A percentile compares a stretch with the other conserved stretches of the same genome.
phyloP scores from a whole-genome alignment of 169 alveolate genomes.

The Cystoisospora suis region DNA sequence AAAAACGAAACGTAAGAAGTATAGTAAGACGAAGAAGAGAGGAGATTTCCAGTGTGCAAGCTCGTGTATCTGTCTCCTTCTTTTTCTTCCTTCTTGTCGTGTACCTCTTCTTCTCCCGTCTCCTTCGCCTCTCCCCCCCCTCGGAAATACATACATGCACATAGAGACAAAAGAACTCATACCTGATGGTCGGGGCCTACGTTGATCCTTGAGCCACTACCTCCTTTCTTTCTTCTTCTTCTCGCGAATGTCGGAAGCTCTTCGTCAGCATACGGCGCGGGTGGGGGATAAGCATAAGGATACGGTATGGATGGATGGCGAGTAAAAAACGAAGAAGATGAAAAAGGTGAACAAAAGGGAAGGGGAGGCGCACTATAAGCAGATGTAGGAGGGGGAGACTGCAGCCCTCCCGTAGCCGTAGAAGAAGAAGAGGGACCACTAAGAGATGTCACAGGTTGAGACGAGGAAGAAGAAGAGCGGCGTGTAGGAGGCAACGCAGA shows the following conservation, averaged over 20 bases:
- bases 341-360: background rate
- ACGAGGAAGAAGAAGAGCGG: background rate
- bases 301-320: too few species aligned
- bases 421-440: background rate
- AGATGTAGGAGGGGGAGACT: background rate
- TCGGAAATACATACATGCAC: background rate
- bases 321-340: background rate
- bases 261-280: background rate
- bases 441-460: background rate
- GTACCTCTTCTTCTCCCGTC: too few species aligned
- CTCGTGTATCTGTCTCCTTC: background rate
- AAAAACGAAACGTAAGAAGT: too few species aligned
- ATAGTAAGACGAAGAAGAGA: too few species aligned
- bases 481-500: background rate
- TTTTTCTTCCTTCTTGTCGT: background rate
- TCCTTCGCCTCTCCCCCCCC: too few species aligned
- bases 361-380: background rate
- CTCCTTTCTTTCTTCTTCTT: background rate
- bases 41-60: background rate
- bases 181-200: conserved; percentile 38
- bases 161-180: background rate
- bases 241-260: background rate
- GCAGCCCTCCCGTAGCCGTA: background rate
- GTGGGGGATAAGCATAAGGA: too few species aligned
- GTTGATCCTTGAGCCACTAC: background rate